Conservation (phyloP, 768 basidiomycete genomes). For the Leccinum rimulosum region DNA sequence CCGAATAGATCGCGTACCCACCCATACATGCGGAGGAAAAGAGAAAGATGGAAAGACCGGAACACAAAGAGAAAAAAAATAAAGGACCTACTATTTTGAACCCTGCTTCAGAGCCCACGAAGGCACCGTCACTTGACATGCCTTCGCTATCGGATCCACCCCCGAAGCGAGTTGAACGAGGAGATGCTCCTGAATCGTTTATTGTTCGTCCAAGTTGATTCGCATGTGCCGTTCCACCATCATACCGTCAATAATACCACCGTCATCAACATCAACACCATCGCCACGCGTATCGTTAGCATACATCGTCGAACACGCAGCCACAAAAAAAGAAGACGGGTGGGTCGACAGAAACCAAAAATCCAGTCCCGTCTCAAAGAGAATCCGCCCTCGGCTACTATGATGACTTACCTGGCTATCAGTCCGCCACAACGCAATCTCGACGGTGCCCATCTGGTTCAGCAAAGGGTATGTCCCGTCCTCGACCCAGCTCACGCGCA, state of each 20-base stretch:
- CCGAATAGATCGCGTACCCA: not conserved
- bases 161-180: constrained; percentile 40
- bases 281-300: not conserved
- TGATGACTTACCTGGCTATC: constrained; percentile 10
- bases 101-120: constrained; percentile 21
- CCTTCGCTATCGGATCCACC: constrained; percentile 36
- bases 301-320: not conserved
- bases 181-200: constrained; percentile 34
- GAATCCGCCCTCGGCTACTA: not conserved
- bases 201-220: not conserved
- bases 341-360: not conserved
- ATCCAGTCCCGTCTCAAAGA: not conserved
- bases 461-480: constrained; percentile 42
- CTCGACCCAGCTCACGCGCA: constrained; percentile 50
- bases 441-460: constrained; percentile 39
- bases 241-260: not conserved
- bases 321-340: not conserved
- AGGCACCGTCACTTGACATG: constrained; percentile 30
- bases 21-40: not conserved
- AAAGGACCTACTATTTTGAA: constrained; percentile 33
- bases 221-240: not conserved
- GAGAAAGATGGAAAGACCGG: not conserved
- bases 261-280: not conserved
- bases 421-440: constrained; percentile 44
- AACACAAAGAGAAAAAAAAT: not conserved